These are phyloP conservation scores for Crithidia expoeki DNA, from an alignment of 208 protist species.

Conservation along the genomic window DNA sequence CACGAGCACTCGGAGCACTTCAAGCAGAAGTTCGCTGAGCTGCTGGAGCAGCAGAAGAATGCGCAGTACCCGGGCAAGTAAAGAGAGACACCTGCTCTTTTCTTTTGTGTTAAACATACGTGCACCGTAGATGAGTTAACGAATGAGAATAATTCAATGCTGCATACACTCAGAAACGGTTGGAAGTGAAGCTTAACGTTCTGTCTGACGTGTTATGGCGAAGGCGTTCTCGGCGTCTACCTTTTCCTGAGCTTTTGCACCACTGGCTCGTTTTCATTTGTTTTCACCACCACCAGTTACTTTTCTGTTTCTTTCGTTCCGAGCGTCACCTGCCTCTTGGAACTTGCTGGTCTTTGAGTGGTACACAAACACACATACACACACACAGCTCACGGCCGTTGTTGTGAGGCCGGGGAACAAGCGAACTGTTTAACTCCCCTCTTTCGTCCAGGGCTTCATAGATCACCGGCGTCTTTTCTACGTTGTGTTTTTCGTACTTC, in stretches of 20 bases:
- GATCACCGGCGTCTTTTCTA: no score
- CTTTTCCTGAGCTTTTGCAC: no score
- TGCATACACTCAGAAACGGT: no score
- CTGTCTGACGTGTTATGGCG: no score
- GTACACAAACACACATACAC: neutral
- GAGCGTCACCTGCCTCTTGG: neutral
- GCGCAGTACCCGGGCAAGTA: conserved; percentile 90
- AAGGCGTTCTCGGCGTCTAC: no score
- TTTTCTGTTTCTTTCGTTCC: neutral
- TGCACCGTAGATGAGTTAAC: neutral
- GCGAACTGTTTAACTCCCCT: neutral
- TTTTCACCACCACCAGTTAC: no score
- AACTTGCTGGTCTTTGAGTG: neutral
- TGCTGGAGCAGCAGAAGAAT: conserved; percentile 93
- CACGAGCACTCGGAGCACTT: conserved; percentile 91
- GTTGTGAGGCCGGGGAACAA: neutral
- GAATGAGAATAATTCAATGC: no score
- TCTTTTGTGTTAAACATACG: neutral
- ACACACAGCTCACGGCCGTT: neutral
- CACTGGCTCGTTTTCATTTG: no score
- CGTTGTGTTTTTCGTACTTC: no score
- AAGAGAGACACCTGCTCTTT: conserved; percentile 4
- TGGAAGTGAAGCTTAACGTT: no score
- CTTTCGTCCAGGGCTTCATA: neutral
- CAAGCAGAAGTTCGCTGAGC: conserved; percentile 90